phyloP scores from a whole-genome alignment of 139 green algal species.

The Micromonas commoda region DNA sequence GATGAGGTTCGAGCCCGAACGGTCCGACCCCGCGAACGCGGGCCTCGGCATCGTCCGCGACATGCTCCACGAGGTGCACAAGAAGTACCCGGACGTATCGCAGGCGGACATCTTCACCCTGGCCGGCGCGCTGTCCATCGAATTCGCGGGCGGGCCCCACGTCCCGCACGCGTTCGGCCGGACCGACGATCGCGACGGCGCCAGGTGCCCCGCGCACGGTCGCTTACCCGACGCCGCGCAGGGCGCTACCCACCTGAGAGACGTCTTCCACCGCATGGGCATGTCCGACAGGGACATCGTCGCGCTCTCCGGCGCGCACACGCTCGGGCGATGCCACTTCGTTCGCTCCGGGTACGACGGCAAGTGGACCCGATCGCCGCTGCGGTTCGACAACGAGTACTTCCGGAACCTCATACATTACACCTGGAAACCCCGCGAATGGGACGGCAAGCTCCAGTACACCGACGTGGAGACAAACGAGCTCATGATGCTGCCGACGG shows the following conservation, averaged over 20 bases:
- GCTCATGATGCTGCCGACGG: slow-evolving; percentile 47
- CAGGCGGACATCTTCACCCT: slow-evolving; percentile 41
- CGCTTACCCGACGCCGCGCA: slow-evolving; percentile 32
- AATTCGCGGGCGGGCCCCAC: slow-evolving; percentile 33
- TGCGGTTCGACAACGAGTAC: slow-evolving; percentile 52
- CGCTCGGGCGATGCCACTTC: slow-evolving; percentile 37
- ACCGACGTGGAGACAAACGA: slow-evolving; percentile 19
- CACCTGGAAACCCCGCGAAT: slow-evolving; percentile 26
- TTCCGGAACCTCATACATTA: slow-evolving; percentile 36
- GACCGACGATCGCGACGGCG: slow-evolving; percentile 16
- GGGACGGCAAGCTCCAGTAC: slow-evolving; percentile 29
- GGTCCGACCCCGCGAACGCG: slow-evolving; percentile 27
- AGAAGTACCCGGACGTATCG: slow-evolving; percentile 36
- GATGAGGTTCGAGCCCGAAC: slow-evolving; percentile 35
- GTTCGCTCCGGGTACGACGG: slow-evolving; percentile 44
- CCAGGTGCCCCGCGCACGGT: slow-evolving; percentile 12
- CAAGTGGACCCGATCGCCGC: slow-evolving; percentile 43
- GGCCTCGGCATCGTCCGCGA: slow-evolving; percentile 34
- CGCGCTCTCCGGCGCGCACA: slow-evolving; percentile 42
- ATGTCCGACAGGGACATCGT: slow-evolving; percentile 48
- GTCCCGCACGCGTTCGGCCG: slow-evolving; percentile 31
- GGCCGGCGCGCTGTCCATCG: slow-evolving; percentile 35
- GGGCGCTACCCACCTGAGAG: slow-evolving; percentile 40
- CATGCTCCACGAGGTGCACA: slow-evolving; percentile 38
- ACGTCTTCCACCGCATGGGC: slow-evolving; percentile 48